Evolutionary conservation across 164 flowering plant species (phyloP).

Genomic region (Nymphaea colorata): DNA sequence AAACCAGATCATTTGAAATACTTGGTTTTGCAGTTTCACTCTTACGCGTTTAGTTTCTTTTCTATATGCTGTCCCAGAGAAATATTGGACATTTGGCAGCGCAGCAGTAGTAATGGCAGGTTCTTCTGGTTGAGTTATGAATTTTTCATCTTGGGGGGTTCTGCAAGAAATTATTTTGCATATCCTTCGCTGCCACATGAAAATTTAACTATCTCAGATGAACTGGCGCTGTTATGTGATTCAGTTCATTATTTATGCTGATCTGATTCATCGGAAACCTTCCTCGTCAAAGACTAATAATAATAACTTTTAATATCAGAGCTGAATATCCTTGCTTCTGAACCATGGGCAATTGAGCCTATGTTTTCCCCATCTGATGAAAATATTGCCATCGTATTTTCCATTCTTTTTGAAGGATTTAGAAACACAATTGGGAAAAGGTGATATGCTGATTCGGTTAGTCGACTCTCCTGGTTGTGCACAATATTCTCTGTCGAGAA

Average conservation of each 20-base stretch:
- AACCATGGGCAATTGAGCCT: not conserved
- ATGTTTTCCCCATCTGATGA: not conserved
- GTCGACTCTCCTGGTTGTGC: not conserved
- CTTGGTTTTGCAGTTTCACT: not conserved
- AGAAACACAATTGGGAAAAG: not conserved
- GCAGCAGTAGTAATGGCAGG: not conserved
- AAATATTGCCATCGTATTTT: not conserved
- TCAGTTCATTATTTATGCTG: not conserved
- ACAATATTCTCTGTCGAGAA: not conserved
- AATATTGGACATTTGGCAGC: not conserved
- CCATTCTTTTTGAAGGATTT: not conserved
- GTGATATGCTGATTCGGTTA: not conserved
- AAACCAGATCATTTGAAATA: not conserved
- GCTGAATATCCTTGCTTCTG: not conserved
- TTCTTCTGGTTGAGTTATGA: not conserved
- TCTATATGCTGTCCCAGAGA: not conserved
- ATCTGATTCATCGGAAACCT: not conserved
- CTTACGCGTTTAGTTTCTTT: not conserved
- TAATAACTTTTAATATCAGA: not conserved
- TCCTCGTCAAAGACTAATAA: not conserved
- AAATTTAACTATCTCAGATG: not conserved
- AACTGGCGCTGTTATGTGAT: not conserved
- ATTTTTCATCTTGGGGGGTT: not conserved
- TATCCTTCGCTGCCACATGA: not conserved
- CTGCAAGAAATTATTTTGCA: not conserved